Conservation (phyloP, 2,329 filamentous ascomycete species). For the Catunica adiposa region DNA sequence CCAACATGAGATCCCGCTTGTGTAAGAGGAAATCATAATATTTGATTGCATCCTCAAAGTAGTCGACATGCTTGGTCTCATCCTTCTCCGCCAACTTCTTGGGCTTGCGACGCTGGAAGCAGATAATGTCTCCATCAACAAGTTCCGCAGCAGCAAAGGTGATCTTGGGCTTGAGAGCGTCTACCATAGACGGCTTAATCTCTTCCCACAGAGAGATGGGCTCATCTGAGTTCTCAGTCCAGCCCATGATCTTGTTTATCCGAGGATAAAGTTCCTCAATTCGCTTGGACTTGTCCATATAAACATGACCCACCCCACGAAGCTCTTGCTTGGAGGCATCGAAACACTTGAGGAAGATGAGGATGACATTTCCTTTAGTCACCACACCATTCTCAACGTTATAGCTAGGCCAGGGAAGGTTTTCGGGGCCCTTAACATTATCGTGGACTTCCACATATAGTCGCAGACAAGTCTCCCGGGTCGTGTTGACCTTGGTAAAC, state of each 20-base stretch:
- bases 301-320: conserved; percentile 64
- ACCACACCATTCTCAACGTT: conserved; percentile 38
- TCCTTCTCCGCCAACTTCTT: background rate
- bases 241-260: conserved; percentile 71
- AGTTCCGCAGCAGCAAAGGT: conserved; percentile 83
- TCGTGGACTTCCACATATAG: conserved; percentile 74
- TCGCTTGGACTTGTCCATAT: conserved; percentile 74
- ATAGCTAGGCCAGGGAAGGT: conserved; percentile 53
- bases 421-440: conserved; percentile 48
- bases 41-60: conserved; percentile 54
- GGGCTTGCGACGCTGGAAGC: conserved; percentile 52
- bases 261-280: conserved; percentile 66
- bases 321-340: conserved; percentile 62
- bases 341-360: conserved; percentile 88
- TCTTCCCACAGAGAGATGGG: conserved; percentile 71
- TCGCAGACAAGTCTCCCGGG: conserved; percentile 56
- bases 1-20: conserved; percentile 63
- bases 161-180: conserved; percentile 78
- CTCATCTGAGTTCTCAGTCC: conserved; percentile 52
- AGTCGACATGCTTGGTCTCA: conserved; percentile 25
- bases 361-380: conserved; percentile 47
- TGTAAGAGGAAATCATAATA: conserved; percentile 92
- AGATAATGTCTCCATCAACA: conserved; percentile 92
- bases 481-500: conserved; percentile 34
- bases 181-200: conserved; percentile 97